These are phyloP conservation scores for Botryotinia calthae DNA, from an alignment of 2,329 filamentous ascomycete species.

Conservation along the genomic window DNA sequence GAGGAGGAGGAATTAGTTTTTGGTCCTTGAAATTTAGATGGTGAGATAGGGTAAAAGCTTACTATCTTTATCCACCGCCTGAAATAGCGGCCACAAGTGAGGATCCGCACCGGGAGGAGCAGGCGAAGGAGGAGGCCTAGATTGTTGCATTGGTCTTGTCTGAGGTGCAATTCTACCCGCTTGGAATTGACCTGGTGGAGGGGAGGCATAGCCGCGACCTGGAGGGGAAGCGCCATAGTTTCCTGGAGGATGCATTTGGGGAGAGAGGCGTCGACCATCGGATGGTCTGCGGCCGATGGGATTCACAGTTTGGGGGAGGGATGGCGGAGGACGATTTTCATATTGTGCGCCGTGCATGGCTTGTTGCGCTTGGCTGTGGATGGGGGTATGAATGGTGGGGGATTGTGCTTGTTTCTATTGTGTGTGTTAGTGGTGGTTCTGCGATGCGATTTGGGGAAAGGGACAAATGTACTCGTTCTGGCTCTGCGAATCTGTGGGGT, in stretches of 20 bases:
- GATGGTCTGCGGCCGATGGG: slow-evolving; percentile 23
- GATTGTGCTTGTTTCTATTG: slow-evolving; percentile 19
- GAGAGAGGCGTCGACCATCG: slow-evolving; percentile 29
- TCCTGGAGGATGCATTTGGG: slow-evolving; percentile 31
- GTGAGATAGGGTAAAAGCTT: slow-evolving; percentile 26
- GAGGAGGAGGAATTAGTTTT: slow-evolving; percentile 16
- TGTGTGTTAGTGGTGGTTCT: neutral
- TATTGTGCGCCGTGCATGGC: slow-evolving; percentile 31
- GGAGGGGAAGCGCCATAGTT: slow-evolving; percentile 40
- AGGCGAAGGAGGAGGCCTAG: slow-evolving; percentile 66
- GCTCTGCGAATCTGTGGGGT: slow-evolving; percentile 50
- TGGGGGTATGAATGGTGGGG: neutral
- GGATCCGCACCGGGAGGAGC: slow-evolving; percentile 59
- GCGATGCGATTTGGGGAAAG: neutral
- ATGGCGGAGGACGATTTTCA: slow-evolving; percentile 36
- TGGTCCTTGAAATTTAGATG: neutral
- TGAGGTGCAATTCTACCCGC: slow-evolving; percentile 43
- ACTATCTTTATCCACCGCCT: slow-evolving; percentile 86
- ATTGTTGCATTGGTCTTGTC: slow-evolving; percentile 47
- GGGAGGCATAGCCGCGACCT: slow-evolving; percentile 44
- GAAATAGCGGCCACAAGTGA: slow-evolving; percentile 80
- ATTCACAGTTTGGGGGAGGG: slow-evolving; percentile 19
- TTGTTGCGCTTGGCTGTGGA: slow-evolving; percentile 28
- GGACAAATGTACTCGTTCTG: slow-evolving; percentile 42
- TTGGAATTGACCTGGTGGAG: slow-evolving; percentile 44